phyloP scores from a whole-genome alignment of 257 asterid species.

The Eucommia ulmoides region DNA sequence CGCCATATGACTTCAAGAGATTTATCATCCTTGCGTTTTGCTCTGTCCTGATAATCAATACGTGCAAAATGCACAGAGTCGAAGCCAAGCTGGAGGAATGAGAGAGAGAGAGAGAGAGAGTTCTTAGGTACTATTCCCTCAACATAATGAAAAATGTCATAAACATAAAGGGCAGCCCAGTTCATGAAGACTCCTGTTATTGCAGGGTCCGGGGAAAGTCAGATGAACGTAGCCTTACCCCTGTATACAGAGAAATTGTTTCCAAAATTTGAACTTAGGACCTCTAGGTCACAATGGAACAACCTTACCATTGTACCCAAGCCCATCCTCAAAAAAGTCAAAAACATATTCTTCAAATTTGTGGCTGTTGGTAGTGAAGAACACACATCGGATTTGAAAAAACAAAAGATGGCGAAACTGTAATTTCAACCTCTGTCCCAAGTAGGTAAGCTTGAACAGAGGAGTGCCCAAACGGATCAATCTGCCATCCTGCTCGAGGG shows the following conservation, averaged over 20 bases:
- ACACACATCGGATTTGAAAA: too few species aligned
- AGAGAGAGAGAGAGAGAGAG: neutral
- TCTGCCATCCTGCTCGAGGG: constrained; percentile 98
- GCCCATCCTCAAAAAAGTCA: too few species aligned
- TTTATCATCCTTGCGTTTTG: constrained; percentile 52
- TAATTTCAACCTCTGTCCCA: constrained; percentile 47
- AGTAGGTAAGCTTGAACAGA: constrained; percentile 83
- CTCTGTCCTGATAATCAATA: constrained; percentile 86
- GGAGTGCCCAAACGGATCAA: constrained; percentile 91
- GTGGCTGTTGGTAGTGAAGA: neutral
- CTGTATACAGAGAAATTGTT: too few species aligned
- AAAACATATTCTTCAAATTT: too few species aligned
- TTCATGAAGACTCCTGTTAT: too few species aligned
- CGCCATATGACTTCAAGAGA: constrained; percentile 88
- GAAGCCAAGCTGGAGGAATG: constrained; percentile 48
- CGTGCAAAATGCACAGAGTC: constrained; percentile 88
- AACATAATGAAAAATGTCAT: neutral
- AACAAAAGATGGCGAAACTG: too few species aligned
- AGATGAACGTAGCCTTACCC: too few species aligned
- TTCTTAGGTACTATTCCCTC: neutral
- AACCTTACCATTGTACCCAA: too few species aligned
- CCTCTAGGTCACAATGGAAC: too few species aligned
- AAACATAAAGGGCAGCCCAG: too few species aligned
- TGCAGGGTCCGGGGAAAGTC: too few species aligned
- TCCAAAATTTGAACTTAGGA: too few species aligned